Base-by-base conservation (phyloP, 371 early-diverging fungal species). In the Apophysomyces trapeziformis region DNA sequence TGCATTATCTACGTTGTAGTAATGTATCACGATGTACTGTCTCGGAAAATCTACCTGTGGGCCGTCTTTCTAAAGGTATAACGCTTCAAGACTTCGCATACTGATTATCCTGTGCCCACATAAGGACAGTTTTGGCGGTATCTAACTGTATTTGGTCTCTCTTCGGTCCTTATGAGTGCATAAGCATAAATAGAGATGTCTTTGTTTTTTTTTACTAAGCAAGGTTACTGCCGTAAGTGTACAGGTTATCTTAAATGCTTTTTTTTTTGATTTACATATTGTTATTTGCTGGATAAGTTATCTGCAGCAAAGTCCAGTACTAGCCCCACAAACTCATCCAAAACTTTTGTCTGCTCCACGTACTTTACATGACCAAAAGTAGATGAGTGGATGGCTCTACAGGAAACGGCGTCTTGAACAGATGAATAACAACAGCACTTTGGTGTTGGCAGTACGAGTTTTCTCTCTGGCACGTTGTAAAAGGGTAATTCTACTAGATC, bases 271-370 rank as follows among this genome's bases (percentile, higher is more conserved):
- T 16, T 50, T 50, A 16, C n/a, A 47, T 50, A 21, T n/a, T 21
- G 2, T 50, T 21, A 9, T 8, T 50, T 47, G 35, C 37, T 12
- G 59, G 21, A 60, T 65, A 46, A 60, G 21, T 57, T 57, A 38
- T 70, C 66, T n/a, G 47, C 60, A 60, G 68, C 68, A 68, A 68
- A 68, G 38, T 71, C 57, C 38, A 71, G 43, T 14, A 71, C 65
- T 54, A 71, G 61, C 14, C 72, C 72, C 7, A 71, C 72, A 58
- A 71, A 71, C 38, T 71, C 72, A 57, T 71, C 68, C 16, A 71
- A 60, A 6, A 71, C 68, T 39, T 58, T 68, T 37, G 72, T 58
- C 11, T 66, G 57, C 26, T 70, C 64, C 18, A 70, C 70, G 50
- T 70, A 70, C 44, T 63, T 63, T 26, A 63, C 18, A 5, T 62